Base-by-base conservation (phyloP, 2,329 filamentous ascomycete genomes). In the Scolecobasidium constrictum region DNA sequence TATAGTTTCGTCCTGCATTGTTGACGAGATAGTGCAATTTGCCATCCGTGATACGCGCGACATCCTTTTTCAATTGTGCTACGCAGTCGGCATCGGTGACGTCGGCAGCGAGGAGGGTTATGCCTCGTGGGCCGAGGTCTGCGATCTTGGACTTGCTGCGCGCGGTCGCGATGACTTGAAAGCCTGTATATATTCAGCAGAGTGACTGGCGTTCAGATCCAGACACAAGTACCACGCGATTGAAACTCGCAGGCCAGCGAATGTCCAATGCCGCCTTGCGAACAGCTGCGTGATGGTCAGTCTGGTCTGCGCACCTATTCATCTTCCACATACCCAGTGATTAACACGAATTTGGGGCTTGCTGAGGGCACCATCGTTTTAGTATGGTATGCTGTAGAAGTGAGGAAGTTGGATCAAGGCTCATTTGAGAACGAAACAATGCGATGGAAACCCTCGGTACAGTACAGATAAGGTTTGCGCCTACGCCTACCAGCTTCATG, bases 101-200 rank as follows among this genome's bases (percentile, higher is more conserved):
- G 47, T 73, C 72, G 26, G 78, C 62, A 22, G 67, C 61, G 19
- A 77, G 53, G 7, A 71, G 74, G 38, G 74, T 71, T 47, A 78
- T 71, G 4, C 68, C 71, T 4, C 65, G 49, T n/a, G 61, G 57
- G 15, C 62, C 63, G 12, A 75, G 58, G 46, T 73, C 67, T 22
- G 63, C 53, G 49, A 77, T 67, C 36, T 64, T 64, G 15, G 59
- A 56, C 31, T 67, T 62, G 43, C 71, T 62, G 50, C 75, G 67
- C 11, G 73, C 74, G 3, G 74, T 77, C 11, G 72, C 73, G 43
- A 79, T 69, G 42, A 80, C 75, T 18, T 69, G 66, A 45, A 73
- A 61, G 40, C 72, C 72, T 58, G 58, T 16, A 21, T 23, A 33
- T 20, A 38, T 17, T 26, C 22, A 16, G 31, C 4, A 16, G 38